phyloP scores from a whole-genome alignment of 805 yeast genomes.

The Yueomyces sinensis region DNA sequence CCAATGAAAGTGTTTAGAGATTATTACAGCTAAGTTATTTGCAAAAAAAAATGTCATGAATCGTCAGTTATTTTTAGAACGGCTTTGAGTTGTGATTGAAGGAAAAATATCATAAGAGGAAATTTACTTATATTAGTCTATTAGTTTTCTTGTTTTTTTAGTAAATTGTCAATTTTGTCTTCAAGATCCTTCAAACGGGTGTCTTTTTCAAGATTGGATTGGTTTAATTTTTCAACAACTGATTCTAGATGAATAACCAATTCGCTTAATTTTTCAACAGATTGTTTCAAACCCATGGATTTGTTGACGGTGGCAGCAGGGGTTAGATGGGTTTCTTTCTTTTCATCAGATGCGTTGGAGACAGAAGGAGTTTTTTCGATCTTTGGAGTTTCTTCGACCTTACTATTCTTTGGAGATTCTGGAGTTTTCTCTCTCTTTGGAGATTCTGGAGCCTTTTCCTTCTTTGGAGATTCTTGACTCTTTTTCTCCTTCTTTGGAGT shows the following conservation, averaged over 20 bases:
- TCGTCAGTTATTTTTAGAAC: no score
- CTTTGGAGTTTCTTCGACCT: constrained; percentile 1
- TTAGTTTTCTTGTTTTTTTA: constrained; percentile 23
- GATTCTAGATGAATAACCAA: constrained; percentile 46
- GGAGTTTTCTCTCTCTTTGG: neutral
- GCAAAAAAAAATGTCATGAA: no score
- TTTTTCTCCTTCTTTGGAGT: neutral
- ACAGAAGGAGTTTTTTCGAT: constrained; percentile 2
- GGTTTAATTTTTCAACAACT: constrained; percentile 37
- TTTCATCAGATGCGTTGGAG: no score
- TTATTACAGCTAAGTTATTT: no score
- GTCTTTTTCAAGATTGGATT: constrained; percentile 52
- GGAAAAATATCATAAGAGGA: no score
- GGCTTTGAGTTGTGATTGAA: no score
- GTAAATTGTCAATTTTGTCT: constrained; percentile 42
- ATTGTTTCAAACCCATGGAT: constrained; percentile 55
- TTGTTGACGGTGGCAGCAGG: constrained; percentile 17
- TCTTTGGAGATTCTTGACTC: constrained; percentile 2
- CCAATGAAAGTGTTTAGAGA: no score
- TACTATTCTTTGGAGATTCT: neutral
- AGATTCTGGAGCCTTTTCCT: constrained; percentile 4
- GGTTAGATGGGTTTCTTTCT: neutral
- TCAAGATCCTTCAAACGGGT: constrained; percentile 45
- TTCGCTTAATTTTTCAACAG: constrained; percentile 52
- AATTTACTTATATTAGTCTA: no score